phyloP scores from a whole-genome alignment of 2,329 filamentous ascomycete species.

The Monosporascus sp. region DNA sequence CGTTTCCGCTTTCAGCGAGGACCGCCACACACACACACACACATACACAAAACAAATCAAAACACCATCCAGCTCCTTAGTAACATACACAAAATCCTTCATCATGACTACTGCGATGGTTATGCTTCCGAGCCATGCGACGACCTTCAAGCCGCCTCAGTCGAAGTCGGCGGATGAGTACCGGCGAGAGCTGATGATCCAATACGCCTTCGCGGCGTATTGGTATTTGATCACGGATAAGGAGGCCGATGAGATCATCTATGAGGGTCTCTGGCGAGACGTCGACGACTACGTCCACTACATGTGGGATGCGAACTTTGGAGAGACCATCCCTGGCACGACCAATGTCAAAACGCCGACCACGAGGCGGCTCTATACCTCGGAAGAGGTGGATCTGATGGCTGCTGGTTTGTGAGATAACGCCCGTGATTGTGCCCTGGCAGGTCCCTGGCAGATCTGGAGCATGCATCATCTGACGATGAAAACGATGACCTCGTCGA shows the following conservation, averaged over 20 bases:
- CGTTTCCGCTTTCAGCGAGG: no score
- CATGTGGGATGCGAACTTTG: conserved; percentile 8
- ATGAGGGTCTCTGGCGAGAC: conserved; percentile 2
- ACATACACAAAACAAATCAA: not conserved
- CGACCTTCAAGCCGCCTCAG: not conserved
- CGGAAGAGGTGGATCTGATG: conserved; percentile 8
- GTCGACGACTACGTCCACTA: conserved; percentile 7
- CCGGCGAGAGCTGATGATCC: conserved; percentile 4
- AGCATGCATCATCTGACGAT: not conserved
- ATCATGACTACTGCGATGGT: not conserved
- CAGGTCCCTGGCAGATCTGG: not conserved
- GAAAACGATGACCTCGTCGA: not conserved
- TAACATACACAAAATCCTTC: not conserved
- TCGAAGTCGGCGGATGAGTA: not conserved
- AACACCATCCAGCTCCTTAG: not conserved
- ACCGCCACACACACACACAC: not conserved
- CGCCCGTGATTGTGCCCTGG: not conserved
- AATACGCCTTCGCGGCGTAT: conserved; percentile 6
- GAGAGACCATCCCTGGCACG: conserved; percentile 1
- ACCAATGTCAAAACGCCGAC: conserved; percentile 7
- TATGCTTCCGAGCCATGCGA: not conserved
- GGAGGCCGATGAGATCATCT: conserved; percentile 5
- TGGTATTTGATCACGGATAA: conserved; percentile 6
- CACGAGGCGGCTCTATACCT: conserved; percentile 6
- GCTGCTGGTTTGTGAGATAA: not conserved